Conservation (phyloP, 768 basidiomycete genomes). For the Psilocybe azurescens region DNA sequence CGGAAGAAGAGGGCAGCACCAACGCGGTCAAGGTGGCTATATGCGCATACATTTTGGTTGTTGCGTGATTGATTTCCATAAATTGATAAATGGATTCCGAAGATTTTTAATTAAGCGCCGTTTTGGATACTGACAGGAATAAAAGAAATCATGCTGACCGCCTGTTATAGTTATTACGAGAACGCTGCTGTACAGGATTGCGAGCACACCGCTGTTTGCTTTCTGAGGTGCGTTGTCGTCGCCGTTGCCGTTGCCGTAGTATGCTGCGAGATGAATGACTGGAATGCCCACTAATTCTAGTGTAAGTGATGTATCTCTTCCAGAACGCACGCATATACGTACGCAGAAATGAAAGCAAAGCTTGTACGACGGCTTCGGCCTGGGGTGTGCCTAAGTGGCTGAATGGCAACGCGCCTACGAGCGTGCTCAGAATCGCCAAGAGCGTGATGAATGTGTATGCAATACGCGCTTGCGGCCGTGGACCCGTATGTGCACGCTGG, state of each 20-base stretch:
- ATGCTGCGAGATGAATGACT: conserved; percentile 21
- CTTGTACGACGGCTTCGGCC: conserved; percentile 23
- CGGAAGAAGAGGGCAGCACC: conserved; percentile 20
- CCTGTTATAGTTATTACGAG: conserved; percentile 28
- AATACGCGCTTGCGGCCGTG: conserved; percentile 10
- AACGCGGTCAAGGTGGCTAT: conserved; percentile 34
- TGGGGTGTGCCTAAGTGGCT: conserved; percentile 14
- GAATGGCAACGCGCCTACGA: conserved; percentile 22
- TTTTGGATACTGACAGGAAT: conserved; percentile 16
- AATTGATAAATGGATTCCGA: conserved; percentile 13
- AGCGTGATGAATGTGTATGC: conserved; percentile 22
- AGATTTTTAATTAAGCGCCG: conserved; percentile 22
- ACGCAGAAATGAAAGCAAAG: conserved; percentile 28
- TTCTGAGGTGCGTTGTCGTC: no score
- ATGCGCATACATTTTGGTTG: conserved; percentile 24
- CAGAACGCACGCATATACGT: conserved; percentile 18
- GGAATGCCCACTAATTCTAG: conserved; percentile 22
- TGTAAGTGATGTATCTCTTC: conserved; percentile 8
- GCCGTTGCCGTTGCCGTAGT: not conserved
- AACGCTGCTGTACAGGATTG: no score
- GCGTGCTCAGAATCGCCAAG: conserved; percentile 25
- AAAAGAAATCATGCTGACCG: no score
- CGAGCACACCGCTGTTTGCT: no score
- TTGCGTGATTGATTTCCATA: conserved; percentile 3
- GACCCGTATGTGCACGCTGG: conserved; percentile 17